phyloP scores from a whole-genome alignment of 2,329 filamentous ascomycete species.

The Stagonosporopsis rhizophila region DNA sequence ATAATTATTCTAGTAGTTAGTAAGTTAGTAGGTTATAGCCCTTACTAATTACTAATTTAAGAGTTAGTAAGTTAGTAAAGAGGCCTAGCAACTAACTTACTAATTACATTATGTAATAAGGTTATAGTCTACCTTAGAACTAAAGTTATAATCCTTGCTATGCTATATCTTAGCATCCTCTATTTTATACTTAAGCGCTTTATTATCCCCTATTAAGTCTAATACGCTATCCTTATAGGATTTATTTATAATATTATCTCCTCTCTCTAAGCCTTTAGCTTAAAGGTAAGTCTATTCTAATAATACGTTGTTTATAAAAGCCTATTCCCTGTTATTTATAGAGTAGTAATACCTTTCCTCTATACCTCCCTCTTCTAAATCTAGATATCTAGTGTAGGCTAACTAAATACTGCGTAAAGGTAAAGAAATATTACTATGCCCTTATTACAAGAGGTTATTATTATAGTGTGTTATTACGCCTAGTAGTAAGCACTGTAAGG shows the following conservation, averaged over 20 bases:
- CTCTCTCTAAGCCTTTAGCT: slow-evolving; percentile 1
- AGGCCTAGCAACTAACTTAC: too few species aligned
- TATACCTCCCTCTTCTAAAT: background rate
- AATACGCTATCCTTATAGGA: background rate
- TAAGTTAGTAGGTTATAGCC: too few species aligned
- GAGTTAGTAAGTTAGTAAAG: too few species aligned
- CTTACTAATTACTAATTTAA: too few species aligned
- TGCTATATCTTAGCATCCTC: too few species aligned
- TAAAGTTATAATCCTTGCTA: too few species aligned
- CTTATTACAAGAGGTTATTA: background rate
- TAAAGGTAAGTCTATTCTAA: slow-evolving; percentile 1
- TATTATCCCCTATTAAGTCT: background rate
- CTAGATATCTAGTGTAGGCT: background rate
- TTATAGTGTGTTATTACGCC: background rate
- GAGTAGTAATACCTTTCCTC: background rate
- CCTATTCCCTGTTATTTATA: background rate
- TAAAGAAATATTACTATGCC: background rate
- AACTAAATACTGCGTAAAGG: background rate
- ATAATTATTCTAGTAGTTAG: background rate
- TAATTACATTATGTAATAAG: too few species aligned
- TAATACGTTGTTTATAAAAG: background rate
- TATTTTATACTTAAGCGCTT: too few species aligned
- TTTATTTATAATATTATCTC: background rate
- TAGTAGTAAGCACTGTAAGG: background rate
- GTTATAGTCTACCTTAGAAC: too few species aligned